phyloP scores from a whole-genome alignment of 225 moss, liverwort and hornwort species.

The Ulota crispa region DNA sequence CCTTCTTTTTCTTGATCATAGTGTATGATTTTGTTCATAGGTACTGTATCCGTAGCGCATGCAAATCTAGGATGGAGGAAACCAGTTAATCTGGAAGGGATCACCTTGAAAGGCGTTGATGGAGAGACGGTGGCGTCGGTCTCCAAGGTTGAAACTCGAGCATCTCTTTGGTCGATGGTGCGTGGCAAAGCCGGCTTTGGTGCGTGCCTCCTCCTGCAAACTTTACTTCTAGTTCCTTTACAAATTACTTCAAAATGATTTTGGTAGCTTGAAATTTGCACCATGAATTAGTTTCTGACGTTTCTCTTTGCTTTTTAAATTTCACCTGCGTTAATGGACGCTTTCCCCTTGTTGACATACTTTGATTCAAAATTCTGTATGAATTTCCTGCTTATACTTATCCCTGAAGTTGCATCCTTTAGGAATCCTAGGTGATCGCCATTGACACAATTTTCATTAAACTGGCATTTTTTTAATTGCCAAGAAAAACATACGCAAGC shows the following conservation, averaged over 20 bases:
- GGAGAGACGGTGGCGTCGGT: conserved; percentile 64
- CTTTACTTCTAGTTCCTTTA: too few species aligned
- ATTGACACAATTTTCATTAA: too few species aligned
- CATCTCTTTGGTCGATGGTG: conserved; percentile 81
- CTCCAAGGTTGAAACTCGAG: conserved; percentile 68
- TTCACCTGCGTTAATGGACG: background rate
- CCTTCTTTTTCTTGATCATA: background rate
- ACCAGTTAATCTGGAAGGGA: conserved; percentile 68
- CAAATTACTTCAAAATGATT: background rate
- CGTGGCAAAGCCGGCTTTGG: conserved; percentile 75
- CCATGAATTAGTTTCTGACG: background rate
- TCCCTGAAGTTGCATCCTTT: too few species aligned
- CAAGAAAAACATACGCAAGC: too few species aligned
- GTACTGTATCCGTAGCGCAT: conserved; percentile 63
- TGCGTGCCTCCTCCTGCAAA: conserved; percentile 29
- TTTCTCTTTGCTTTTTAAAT: background rate
- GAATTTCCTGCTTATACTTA: too few species aligned
- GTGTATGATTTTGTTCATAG: conserved; percentile 33
- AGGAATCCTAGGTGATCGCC: too few species aligned
- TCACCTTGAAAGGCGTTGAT: conserved; percentile 71
- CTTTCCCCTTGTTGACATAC: background rate
- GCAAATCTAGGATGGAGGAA: conserved; percentile 80
- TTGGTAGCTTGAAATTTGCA: background rate
- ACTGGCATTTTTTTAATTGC: too few species aligned
- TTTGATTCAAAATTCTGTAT: background rate